Percentiles rank a stretch among this genome's conserved stretches.
phyloP scores from a whole-genome alignment of 352 stramenopile species.

The Pythium biforme region DNA sequence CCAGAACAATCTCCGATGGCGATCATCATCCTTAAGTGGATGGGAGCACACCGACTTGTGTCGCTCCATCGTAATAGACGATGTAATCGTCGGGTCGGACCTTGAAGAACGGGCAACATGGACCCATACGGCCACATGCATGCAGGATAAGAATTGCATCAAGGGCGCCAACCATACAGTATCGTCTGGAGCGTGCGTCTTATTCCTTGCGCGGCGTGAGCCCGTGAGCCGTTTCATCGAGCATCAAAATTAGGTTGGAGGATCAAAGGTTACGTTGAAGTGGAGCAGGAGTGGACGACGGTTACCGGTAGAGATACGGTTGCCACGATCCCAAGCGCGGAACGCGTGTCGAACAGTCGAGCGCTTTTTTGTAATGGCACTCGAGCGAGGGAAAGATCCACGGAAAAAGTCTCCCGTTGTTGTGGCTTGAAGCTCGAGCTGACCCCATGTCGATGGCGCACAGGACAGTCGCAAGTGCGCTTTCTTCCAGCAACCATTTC shows the following conservation, averaged over 20 bases:
- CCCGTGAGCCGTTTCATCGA: constrained; percentile 10
- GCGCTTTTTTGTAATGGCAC: constrained; percentile 9
- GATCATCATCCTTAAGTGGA: not conserved
- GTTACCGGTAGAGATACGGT: constrained; percentile 18
- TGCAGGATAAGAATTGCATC: not conserved
- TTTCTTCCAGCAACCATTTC: constrained; percentile 13
- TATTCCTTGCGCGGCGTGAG: not conserved
- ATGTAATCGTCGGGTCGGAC: not conserved
- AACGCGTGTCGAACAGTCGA: constrained; percentile 1
- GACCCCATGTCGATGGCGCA: constrained; percentile 7
- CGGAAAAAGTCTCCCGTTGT: constrained; percentile 18
- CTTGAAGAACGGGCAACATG: constrained; percentile 4
- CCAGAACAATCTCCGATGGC: not conserved
- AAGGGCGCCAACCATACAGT: not conserved
- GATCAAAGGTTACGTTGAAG: constrained; percentile 1
- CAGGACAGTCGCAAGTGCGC: not conserved
- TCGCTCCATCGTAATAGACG: constrained; percentile 2
- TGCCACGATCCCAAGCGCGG: not conserved
- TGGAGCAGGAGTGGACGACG: not conserved
- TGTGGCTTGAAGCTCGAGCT: constrained; percentile 22
- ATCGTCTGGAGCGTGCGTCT: not conserved
- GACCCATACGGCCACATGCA: not conserved
- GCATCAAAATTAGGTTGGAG: constrained; percentile 8
- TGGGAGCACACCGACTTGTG: not conserved
- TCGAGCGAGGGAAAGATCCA: constrained; percentile 9